Percentiles rank a stretch among this genome's conserved stretches.
These are phyloP conservation scores for Gyromitra esculenta DNA, from an alignment of 2,329 filamentous ascomycete genomes.

Conservation along the genomic window DNA sequence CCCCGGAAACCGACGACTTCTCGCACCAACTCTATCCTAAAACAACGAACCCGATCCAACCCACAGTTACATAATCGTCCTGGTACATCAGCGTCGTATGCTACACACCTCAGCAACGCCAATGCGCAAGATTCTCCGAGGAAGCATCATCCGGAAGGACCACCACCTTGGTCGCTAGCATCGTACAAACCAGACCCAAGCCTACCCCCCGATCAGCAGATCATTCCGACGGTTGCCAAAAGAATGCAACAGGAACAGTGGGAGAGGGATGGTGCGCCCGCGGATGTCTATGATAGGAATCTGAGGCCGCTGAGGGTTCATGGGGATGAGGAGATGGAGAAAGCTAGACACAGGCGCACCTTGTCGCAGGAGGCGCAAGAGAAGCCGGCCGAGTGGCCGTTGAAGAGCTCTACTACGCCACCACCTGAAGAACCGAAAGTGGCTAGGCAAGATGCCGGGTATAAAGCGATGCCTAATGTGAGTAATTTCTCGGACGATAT, in stretches of 20 bases:
- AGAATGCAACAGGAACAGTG: conserved; percentile 92
- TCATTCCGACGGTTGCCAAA: conserved; percentile 91
- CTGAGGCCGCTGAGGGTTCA: conserved; percentile 78
- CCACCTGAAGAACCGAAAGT: conserved; percentile 56
- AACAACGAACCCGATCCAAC: conserved; percentile 61
- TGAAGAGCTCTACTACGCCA: conserved; percentile 62
- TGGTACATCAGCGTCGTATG: conserved; percentile 61
- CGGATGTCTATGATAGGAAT: conserved; percentile 84
- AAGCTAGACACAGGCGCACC: conserved; percentile 58
- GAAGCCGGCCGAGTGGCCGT: conserved; percentile 68
- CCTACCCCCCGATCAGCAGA: conserved; percentile 91
- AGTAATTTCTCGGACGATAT: conserved; percentile 41
- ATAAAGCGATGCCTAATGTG: conserved; percentile 65
- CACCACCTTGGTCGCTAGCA: conserved; percentile 92
- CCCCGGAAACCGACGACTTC: conserved; percentile 34
- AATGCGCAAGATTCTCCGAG: conserved; percentile 62
- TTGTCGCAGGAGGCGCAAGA: conserved; percentile 52
- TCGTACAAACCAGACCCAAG: conserved; percentile 96
- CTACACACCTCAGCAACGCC: conserved; percentile 66
- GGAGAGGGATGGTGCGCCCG: conserved; percentile 89
- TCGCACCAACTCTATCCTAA: conserved; percentile 50
- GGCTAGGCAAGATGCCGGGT: conserved; percentile 60
- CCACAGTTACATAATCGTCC: conserved; percentile 60
- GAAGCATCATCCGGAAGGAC: conserved; percentile 82
- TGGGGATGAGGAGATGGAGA: conserved; percentile 65